Conservation (phyloP, 768 basidiomycete genomes). For the Rhodotorula kratochvilovae region DNA sequence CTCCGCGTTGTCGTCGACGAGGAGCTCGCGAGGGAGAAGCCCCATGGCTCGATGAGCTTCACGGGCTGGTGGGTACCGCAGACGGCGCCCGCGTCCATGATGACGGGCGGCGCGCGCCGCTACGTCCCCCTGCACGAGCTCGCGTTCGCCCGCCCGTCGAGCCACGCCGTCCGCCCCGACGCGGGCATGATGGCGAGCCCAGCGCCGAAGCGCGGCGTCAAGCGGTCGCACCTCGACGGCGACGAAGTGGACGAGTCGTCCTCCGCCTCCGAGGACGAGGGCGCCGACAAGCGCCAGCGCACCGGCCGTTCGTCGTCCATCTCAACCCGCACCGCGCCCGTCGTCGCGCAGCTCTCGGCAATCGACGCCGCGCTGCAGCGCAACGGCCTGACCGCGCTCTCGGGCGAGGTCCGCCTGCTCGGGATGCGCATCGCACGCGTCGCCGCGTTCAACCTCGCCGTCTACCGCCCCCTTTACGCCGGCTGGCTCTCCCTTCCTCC, state of each 20-base stretch:
- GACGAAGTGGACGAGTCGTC: background rate
- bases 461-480: conserved; percentile 73
- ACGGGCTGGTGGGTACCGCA: conserved; percentile 19
- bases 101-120: conserved; percentile 1
- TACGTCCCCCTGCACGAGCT: background rate
- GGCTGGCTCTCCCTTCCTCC: conserved; percentile 35
- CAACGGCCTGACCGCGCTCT: conserved; percentile 67
- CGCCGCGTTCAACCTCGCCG: conserved; percentile 67
- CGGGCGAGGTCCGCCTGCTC: conserved; percentile 64
- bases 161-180: background rate
- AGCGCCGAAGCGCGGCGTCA: conserved; percentile 10
- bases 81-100: conserved; percentile 1
- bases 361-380: conserved; percentile 44
- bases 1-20: conserved; percentile 16
- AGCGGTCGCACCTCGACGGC: conserved; percentile 23
- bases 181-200: conserved; percentile 10
- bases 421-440: conserved; percentile 68
- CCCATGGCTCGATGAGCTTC: background rate
- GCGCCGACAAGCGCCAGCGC: conserved; percentile 12
- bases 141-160: background rate
- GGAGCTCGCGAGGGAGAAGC: conserved; percentile 22
- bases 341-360: conserved; percentile 33
- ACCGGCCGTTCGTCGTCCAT: background rate
- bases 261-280: background rate
- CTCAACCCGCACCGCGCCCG: background rate